phyloP scores from a whole-genome alignment of 2,329 filamentous ascomycete genomes.

The Microdochium paspali region DNA sequence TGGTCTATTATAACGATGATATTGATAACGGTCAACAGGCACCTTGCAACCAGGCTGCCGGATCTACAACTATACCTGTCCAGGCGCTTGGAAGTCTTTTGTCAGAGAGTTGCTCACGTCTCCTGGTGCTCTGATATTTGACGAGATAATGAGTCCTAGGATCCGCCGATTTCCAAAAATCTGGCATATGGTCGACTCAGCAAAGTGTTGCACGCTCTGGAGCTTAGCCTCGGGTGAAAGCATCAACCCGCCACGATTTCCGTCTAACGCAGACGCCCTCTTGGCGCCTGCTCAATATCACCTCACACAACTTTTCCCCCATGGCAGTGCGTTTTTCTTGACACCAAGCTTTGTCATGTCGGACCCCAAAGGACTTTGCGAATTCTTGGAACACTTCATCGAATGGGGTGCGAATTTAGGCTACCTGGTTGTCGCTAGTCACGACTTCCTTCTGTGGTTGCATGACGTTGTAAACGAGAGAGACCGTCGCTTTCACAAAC shows the following conservation, averaged over 20 bases:
- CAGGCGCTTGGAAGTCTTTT: conserved; percentile 15
- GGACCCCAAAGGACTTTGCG: conserved; percentile 27
- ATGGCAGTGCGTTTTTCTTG: conserved; percentile 33
- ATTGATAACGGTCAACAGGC: conserved; percentile 5
- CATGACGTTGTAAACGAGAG: conserved; percentile 24
- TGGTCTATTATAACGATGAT: too few species aligned
- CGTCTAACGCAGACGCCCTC: conserved; percentile 13
- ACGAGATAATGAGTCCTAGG: conserved; percentile 13
- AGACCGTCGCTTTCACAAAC: conserved; percentile 8
- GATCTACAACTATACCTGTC: conserved; percentile 15
- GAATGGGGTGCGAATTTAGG: conserved; percentile 9
- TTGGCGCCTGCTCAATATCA: conserved; percentile 21
- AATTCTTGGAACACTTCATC: conserved; percentile 30
- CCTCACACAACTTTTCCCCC: conserved; percentile 32
- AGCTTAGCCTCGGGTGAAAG: conserved; percentile 14
- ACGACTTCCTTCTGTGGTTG: conserved; percentile 24
- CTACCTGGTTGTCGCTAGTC: conserved; percentile 24
- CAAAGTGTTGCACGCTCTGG: conserved; percentile 17
- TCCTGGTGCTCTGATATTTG: conserved; percentile 18
- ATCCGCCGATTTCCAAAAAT: conserved; percentile 16
- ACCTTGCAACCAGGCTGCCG: conserved; percentile 13
- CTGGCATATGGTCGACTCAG: conserved; percentile 12
- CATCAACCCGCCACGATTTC: conserved; percentile 15
- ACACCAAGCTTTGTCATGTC: conserved; percentile 40
- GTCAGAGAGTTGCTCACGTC: conserved; percentile 10